Base-by-base conservation (phyloP, 2,329 filamentous ascomycete genomes). In the Phaeosphaeria sp. region DNA sequence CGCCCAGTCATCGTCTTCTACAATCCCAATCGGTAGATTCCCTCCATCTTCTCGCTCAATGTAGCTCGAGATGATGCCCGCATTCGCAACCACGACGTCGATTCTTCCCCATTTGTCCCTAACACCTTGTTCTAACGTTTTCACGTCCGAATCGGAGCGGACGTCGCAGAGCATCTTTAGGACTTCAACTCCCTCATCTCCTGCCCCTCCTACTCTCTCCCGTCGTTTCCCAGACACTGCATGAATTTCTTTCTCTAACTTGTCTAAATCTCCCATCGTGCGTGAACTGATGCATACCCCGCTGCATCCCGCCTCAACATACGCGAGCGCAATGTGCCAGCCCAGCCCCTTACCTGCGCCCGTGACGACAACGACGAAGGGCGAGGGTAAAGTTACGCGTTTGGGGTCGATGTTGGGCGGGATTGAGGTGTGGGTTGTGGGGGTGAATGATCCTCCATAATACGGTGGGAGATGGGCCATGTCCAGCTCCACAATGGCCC, bases 211-310 rank as follows among this genome's bases (percentile, higher is more conserved):
- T n/a, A n/a, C n/a, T n/a, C n/a, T n/a, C n/a, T 30, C 25, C 11
- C 11, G 5, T 30, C 25, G 25, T 30, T 11, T 30, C 6, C 8
- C 30, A 36, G 30, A 7, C 15, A 36, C 30, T 7, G 5, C 11
- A 7, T 13, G 3, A 13, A 36, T 36, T 13, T 36, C 30, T 6
- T 54, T 51, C 6, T 53, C 54, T 0, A 70, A 53, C 1, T n/a
- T 40, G 24, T 62, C 60, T 2, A 71, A 58, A 33, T 68, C 65
- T 1, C 44, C 40, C 1, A 11, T 2, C 48, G 66, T 68, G 11
- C 58, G 74, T 2, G 60, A 56, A 1, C 59, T 83, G 18, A 88
- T 77, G 15, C 80, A 82, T 52, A 89, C 84, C 17, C 75, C 72
- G 0, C 81, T 79, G 11, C 30, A 66, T 18, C 70, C 67, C 1